Evolutionary conservation across 2,329 filamentous ascomycete genomes (phyloP).

Genomic region (Periconia sp.): DNA sequence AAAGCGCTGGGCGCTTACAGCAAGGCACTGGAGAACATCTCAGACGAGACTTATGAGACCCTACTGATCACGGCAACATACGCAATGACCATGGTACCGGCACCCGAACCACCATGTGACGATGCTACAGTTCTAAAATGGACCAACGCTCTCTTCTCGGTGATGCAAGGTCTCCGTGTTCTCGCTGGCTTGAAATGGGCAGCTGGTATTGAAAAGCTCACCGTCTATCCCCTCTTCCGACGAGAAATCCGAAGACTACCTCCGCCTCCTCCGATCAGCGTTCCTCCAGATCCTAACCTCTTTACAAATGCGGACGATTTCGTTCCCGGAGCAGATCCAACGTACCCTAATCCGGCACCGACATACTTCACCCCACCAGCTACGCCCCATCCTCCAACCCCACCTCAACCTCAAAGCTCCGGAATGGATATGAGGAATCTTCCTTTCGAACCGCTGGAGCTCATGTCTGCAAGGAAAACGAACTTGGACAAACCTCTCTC

Average conservation of each 20-base stretch:
- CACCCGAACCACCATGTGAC: slow-evolving; percentile 17
- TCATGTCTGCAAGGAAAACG: slow-evolving; percentile 8
- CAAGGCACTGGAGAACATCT: slow-evolving; percentile 34
- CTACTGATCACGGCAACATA: slow-evolving; percentile 33
- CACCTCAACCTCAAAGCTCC: slow-evolving; percentile 3
- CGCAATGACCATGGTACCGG: slow-evolving; percentile 27
- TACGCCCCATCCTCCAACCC: background rate
- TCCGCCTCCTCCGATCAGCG: slow-evolving; percentile 27
- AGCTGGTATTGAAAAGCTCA: slow-evolving; percentile 38
- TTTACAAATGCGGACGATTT: slow-evolving; percentile 16
- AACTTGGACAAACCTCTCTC: slow-evolving; percentile 6
- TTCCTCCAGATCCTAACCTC: slow-evolving; percentile 14
- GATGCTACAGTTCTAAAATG: slow-evolving; percentile 26
- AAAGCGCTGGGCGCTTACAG: slow-evolving; percentile 34
- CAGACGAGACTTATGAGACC: slow-evolving; percentile 38
- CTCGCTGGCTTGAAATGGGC: slow-evolving; percentile 37
- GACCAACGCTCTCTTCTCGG: slow-evolving; percentile 30
- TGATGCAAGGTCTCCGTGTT: slow-evolving; percentile 39
- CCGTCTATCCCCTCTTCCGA: slow-evolving; percentile 34
- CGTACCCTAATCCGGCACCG: slow-evolving; percentile 32
- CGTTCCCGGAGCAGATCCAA: slow-evolving; percentile 24
- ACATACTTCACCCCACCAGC: slow-evolving; percentile 21
- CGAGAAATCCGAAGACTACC: slow-evolving; percentile 35
- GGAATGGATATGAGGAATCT: slow-evolving; percentile 14
- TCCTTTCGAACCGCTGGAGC: slow-evolving; percentile 7